phyloP scores from a whole-genome alignment of 305 asterid genomes.

The Fraxinus platypoda region DNA sequence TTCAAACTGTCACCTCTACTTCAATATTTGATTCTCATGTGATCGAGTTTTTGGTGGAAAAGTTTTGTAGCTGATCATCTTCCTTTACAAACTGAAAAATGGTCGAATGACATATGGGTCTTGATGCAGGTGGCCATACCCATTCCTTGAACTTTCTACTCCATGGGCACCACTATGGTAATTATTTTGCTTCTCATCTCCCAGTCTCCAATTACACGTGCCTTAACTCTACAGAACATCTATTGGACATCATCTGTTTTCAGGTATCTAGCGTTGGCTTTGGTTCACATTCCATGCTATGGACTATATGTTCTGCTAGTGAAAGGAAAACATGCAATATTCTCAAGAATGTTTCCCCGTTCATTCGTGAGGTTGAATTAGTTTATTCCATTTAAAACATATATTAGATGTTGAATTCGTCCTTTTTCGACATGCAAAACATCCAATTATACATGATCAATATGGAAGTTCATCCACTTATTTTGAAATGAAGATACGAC shows the following conservation, averaged over 20 bases:
- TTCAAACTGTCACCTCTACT: background rate
- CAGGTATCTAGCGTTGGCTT: slow-evolving; percentile 72
- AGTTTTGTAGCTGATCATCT: background rate
- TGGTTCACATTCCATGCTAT: slow-evolving; percentile 74
- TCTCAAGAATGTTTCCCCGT: slow-evolving; percentile 56
- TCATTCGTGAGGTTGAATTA: slow-evolving; percentile 55
- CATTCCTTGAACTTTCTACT: slow-evolving; percentile 79
- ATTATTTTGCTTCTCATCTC: background rate
- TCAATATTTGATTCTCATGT: background rate
- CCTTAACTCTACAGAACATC: background rate
- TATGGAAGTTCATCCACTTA: background rate
- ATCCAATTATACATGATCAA: background rate
- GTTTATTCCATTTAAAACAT: background rate
- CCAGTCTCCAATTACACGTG: background rate
- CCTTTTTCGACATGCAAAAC: background rate
- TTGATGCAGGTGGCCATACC: slow-evolving; percentile 90
- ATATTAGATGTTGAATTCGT: background rate
- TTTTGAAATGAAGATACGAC: background rate
- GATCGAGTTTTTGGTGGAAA: background rate
- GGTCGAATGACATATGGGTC: background rate
- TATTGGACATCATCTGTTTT: background rate
- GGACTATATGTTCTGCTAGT: slow-evolving; percentile 59
- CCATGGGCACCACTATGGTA: slow-evolving; percentile 87
- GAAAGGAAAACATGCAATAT: slow-evolving; percentile 45
- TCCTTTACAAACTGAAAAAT: background rate